Conservation (phyloP, 345 rosid genomes). For the Euphorbia tirucalli region DNA sequence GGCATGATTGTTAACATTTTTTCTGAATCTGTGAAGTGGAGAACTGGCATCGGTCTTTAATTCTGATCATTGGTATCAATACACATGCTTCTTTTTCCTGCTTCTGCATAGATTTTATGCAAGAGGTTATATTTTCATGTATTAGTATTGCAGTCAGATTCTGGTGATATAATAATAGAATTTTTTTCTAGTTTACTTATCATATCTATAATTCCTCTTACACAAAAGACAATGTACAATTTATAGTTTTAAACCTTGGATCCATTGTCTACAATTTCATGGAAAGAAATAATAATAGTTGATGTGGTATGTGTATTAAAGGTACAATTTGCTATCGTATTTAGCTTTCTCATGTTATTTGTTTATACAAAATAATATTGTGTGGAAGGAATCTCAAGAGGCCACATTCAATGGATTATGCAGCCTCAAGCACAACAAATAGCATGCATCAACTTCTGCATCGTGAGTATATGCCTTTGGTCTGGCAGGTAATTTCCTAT, state of each 20-base stretch:
- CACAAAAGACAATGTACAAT: neutral
- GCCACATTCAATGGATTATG: conserved; percentile 21
- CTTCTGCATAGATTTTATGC: neutral
- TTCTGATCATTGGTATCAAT: neutral
- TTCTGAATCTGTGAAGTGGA: neutral
- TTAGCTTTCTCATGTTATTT: neutral
- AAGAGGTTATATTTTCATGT: neutral
- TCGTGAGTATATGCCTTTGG: conserved; percentile 83
- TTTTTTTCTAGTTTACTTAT: neutral
- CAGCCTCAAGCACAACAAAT: conserved; percentile 27
- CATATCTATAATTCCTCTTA: neutral
- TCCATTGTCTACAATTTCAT: neutral
- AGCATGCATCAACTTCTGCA: conserved; percentile 33
- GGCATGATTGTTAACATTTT: neutral
- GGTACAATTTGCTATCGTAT: neutral
- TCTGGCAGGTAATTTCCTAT: conserved; percentile 67
- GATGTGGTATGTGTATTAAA: neutral
- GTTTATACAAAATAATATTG: neutral
- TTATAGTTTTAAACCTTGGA: neutral
- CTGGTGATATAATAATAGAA: neutral
- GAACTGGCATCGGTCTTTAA: neutral
- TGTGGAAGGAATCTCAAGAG: conserved; percentile 34
- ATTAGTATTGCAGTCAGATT: neutral
- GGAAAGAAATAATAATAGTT: neutral
- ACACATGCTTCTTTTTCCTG: neutral